Conservation (phyloP, 306 rosid genomes). For the barrel medic (Medicago truncatula) region MtrunA17r5.0-ANR NC_053045.1:3619001-3619500, state of each 20-base stretch:
- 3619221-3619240: conserved; percentile 47
- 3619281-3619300: conserved; percentile 55
- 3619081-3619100: background rate
- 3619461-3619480: background rate
- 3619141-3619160: conserved; percentile 54
- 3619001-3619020: background rate
- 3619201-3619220: conserved; percentile 51
- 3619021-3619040: background rate
- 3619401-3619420: background rate
- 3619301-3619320: conserved; percentile 54
- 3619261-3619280: conserved; percentile 53
- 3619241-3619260: conserved; percentile 51
- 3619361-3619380: background rate
- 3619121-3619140: conserved; percentile 50
- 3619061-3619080: background rate
- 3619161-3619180: conserved; percentile 43
- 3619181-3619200: conserved; percentile 51
- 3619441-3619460: background rate
- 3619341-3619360: background rate
- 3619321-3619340: conserved; percentile 34
- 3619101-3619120: conserved; percentile 21
- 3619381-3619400: background rate
- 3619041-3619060: background rate
- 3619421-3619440: background rate
- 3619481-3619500: background rate